These are phyloP conservation scores for Hypocreales sp. DNA, from an alignment of 2,329 filamentous ascomycete genomes.

Conservation along the genomic window DNA sequence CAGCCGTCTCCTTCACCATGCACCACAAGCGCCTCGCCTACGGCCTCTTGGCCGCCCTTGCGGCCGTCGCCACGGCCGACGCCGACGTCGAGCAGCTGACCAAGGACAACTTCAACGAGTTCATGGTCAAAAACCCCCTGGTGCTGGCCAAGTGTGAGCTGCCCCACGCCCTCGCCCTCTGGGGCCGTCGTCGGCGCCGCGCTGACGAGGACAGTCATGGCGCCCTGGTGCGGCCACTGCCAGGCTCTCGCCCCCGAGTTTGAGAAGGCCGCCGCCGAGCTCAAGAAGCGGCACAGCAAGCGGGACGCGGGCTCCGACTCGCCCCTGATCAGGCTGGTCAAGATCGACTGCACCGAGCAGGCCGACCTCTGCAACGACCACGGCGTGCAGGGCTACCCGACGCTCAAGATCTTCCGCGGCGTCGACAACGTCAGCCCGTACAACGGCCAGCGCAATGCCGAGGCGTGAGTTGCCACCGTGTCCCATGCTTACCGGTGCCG, in stretches of 20 bases:
- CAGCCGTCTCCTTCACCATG: constrained; percentile 23
- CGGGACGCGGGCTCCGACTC: too few species aligned
- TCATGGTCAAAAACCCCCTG: constrained; percentile 71
- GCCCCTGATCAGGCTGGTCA: constrained; percentile 71
- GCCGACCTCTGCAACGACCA: constrained; percentile 77
- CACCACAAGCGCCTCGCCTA: constrained; percentile 33
- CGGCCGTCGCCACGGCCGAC: constrained; percentile 43
- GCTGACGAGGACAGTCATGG: too few species aligned
- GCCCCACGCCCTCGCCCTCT: neutral
- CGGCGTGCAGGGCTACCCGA: constrained; percentile 95
- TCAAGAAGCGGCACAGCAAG: constrained; percentile 83
- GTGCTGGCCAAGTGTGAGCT: constrained; percentile 85
- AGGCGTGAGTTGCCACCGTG: constrained; percentile 34
- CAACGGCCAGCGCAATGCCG: constrained; percentile 76
- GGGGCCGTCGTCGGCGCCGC: too few species aligned
- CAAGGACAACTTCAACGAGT: constrained; percentile 73
- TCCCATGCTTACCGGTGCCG: too few species aligned
- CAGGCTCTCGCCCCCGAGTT: constrained; percentile 93
- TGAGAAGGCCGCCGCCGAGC: constrained; percentile 67
- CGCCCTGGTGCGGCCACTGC: constrained; percentile 96
- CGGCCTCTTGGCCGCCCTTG: constrained; percentile 38
- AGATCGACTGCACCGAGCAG: constrained; percentile 93
- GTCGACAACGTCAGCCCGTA: constrained; percentile 69
- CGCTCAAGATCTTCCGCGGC: constrained; percentile 97
- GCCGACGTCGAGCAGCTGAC: constrained; percentile 80